Percentiles rank a stretch among this genome's conserved stretches.
phyloP scores from a whole-genome alignment of 441 rosid species.

The Mallotus japonicus region DNA sequence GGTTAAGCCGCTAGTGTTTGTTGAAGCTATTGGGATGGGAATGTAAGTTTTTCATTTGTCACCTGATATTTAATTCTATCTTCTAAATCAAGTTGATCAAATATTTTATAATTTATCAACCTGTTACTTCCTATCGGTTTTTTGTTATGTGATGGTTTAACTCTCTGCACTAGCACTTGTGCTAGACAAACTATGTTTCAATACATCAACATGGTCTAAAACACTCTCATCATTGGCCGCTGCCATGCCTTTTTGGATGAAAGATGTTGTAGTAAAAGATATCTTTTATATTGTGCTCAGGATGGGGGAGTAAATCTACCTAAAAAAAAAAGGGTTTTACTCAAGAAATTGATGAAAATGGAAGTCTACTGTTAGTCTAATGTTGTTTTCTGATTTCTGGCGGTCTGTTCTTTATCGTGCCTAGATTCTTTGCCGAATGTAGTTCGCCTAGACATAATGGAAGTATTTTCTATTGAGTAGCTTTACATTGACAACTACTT shows the following conservation, averaged over 20 bases:
- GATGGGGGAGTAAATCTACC: not conserved
- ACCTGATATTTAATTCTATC: not conserved
- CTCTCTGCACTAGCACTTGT: not conserved
- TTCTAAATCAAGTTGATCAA: too few species aligned
- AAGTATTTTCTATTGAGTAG: not conserved
- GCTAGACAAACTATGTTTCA: too few species aligned
- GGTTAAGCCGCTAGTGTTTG: slow-evolving; percentile 56
- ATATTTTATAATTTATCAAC: too few species aligned
- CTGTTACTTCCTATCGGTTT: not conserved
- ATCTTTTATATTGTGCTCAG: not conserved
- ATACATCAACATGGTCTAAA: not conserved
- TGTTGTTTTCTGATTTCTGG: not conserved
- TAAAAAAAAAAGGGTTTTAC: not conserved
- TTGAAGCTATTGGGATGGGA: slow-evolving; percentile 66
- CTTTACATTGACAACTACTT: not conserved
- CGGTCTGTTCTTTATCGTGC: not conserved
- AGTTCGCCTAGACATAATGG: not conserved
- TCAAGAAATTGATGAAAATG: not conserved
- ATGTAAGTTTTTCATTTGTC: slow-evolving; percentile 40
- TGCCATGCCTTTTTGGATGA: not conserved
- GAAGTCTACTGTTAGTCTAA: not conserved
- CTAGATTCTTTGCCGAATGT: not conserved
- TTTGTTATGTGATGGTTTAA: not conserved
- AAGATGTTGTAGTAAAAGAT: not conserved
- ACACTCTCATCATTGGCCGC: not conserved